A percentile compares a stretch with the other conserved stretches of the same genome.
These are phyloP conservation scores for Aspergillus fumigatiaffinis DNA, from an alignment of 2,329 filamentous ascomycete species.

Conservation along the genomic window DNA sequence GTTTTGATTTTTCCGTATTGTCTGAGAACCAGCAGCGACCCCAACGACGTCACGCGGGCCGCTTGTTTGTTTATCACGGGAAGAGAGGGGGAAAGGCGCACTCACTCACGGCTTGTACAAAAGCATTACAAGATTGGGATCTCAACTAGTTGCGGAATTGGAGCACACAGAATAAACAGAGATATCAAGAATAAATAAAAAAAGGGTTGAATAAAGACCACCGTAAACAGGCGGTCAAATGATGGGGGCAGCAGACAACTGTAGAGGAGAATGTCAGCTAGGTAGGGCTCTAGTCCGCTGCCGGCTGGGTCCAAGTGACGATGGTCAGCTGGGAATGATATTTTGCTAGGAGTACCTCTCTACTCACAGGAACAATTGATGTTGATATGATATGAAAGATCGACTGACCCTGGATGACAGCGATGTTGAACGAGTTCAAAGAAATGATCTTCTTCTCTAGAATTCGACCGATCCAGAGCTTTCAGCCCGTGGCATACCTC, in stretches of 20 bases:
- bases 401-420: background rate
- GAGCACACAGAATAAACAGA: background rate
- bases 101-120: constrained; percentile 1
- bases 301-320: background rate
- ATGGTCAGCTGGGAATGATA: background rate
- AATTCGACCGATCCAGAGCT: background rate
- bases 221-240: constrained; percentile 13
- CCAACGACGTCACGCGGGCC: constrained; percentile 11
- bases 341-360: background rate
- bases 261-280: background rate
- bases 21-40: background rate
- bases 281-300: background rate
- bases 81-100: background rate
- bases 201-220: constrained; percentile 1
- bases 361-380: background rate
- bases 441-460: background rate
- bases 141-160: background rate
- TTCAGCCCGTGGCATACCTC: background rate
- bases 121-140: background rate
- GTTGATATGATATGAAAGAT: background rate
- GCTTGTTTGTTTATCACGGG: constrained; percentile 11
- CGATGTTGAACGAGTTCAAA: background rate
- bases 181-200: background rate
- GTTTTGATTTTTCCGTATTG: background rate
- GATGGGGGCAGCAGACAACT: constrained; percentile 1